Conservation (phyloP, 768 basidiomycete genomes). For the Mycena kentingensis region DNA sequence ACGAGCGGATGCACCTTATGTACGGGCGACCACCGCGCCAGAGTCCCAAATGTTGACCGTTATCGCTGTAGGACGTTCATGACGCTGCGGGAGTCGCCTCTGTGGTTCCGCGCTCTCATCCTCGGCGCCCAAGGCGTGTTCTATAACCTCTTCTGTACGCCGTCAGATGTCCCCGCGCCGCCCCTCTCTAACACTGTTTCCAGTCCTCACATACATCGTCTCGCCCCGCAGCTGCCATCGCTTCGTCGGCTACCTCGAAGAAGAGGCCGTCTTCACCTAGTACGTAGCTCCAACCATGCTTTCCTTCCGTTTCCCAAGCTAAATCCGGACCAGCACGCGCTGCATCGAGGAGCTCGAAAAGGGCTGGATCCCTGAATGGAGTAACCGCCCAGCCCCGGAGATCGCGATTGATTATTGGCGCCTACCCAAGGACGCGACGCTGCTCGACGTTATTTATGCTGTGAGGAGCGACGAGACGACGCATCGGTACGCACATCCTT, state of each 20-base stretch:
- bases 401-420: slow-evolving; percentile 98
- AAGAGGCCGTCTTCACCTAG: slow-evolving; percentile 95
- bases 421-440: slow-evolving; percentile 65
- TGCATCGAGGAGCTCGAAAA: slow-evolving; percentile 83
- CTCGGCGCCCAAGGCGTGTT: slow-evolving; percentile 92
- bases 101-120: slow-evolving; percentile 79
- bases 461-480: slow-evolving; percentile 92
- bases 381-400: slow-evolving; percentile 70
- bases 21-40: slow-evolving; percentile 33
- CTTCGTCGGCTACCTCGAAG: slow-evolving; percentile 90
- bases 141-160: slow-evolving; percentile 84
- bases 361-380: slow-evolving; percentile 82
- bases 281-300: slow-evolving; percentile 37
- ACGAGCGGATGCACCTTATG: slow-evolving; percentile 96
- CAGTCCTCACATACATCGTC: slow-evolving; percentile 77
- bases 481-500: slow-evolving; percentile 95
- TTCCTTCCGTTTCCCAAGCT: slow-evolving; percentile 5
- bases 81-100: slow-evolving; percentile 80
- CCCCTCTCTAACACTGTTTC: slow-evolving; percentile 12
- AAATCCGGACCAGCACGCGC: slow-evolving; percentile 54
- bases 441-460: slow-evolving; percentile 88
- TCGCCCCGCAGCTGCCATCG: slow-evolving; percentile 81
- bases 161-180: slow-evolving; percentile 4
- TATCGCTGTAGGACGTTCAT: slow-evolving; percentile 79
- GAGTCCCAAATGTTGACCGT: slow-evolving; percentile 14